Percentiles rank a stretch among this genome's conserved stretches.
Evolutionary conservation across 495 filamentous ascomycete species (phyloP).

Genomic region (Aspergillus avenaceus): DNA sequence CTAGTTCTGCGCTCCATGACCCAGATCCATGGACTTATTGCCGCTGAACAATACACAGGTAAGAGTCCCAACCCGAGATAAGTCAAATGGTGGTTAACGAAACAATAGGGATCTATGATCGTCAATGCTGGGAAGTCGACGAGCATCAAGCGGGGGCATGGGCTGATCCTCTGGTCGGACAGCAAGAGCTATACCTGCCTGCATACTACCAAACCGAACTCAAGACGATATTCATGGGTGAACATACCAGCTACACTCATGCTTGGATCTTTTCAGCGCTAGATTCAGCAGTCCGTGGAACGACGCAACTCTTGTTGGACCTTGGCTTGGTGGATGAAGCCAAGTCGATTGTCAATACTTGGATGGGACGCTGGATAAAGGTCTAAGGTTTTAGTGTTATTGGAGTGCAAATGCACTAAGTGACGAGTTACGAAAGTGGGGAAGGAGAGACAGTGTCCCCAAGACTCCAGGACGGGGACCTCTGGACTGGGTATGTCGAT

Average conservation of each 20-base stretch:
- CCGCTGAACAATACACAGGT: constrained; percentile 54
- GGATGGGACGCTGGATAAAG: constrained; percentile 65
- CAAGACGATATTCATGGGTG: constrained; percentile 63
- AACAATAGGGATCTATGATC: constrained; percentile 37
- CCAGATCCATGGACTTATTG: constrained; percentile 56
- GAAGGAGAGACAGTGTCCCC: too few species aligned
- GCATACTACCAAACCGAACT: constrained; percentile 67
- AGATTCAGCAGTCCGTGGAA: constrained; percentile 62
- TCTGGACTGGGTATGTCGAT: too few species aligned
- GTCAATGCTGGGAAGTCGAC: constrained; percentile 58
- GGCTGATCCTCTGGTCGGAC: constrained; percentile 51
- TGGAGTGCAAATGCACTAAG: too few species aligned
- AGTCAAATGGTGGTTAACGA: not conserved
- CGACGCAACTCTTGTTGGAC: constrained; percentile 61
- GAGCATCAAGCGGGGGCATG: constrained; percentile 50
- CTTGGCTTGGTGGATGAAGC: constrained; percentile 68
- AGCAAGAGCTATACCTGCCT: constrained; percentile 63
- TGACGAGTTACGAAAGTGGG: not conserved
- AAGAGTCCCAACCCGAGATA: not conserved
- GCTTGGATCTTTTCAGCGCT: constrained; percentile 68
- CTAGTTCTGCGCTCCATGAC: constrained; percentile 55
- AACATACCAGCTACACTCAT: constrained; percentile 72
- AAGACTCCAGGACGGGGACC: too few species aligned
- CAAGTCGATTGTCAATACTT: constrained; percentile 56
- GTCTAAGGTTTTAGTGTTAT: constrained; percentile 11